phyloP scores from a whole-genome alignment of 768 basidiomycete genomes.

The Rickenella mellea region DNA sequence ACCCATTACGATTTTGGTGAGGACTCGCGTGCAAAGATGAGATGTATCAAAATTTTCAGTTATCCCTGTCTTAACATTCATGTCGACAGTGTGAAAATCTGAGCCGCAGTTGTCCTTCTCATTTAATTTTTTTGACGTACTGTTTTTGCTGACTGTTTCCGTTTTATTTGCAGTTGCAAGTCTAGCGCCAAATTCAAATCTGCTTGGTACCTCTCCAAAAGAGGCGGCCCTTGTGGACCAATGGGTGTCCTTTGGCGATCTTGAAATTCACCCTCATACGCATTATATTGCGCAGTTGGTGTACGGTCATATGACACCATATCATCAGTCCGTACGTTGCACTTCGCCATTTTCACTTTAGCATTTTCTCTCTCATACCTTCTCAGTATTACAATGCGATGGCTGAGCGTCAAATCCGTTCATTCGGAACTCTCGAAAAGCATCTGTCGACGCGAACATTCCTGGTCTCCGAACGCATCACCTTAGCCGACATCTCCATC shows the following conservation, averaged over 20 bases:
- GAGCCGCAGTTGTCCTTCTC: constrained; percentile 16
- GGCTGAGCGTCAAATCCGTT: constrained; percentile 42
- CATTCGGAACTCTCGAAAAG: constrained; percentile 60
- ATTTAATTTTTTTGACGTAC: constrained; percentile 2
- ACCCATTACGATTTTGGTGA: no score
- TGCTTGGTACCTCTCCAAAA: constrained; percentile 57
- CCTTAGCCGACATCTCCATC: constrained; percentile 77
- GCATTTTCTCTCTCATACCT: neutral
- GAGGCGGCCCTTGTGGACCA: constrained; percentile 76
- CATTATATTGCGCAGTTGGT: constrained; percentile 33
- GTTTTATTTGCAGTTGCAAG: constrained; percentile 50
- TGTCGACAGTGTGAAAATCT: constrained; percentile 46
- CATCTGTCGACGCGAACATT: constrained; percentile 76
- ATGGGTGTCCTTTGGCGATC: constrained; percentile 72
- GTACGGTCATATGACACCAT: constrained; percentile 43
- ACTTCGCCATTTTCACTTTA: neutral
- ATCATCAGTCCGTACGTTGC: constrained; percentile 69
- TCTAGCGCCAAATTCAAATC: constrained; percentile 66
- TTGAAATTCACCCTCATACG: constrained; percentile 41
- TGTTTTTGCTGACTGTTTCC: constrained; percentile 11
- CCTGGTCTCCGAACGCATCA: constrained; percentile 91
- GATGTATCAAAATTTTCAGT: constrained; percentile 38
- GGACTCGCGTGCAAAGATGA: constrained; percentile 33
- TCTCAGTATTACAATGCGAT: constrained; percentile 47
- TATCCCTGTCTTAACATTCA: constrained; percentile 62